Base-by-base conservation (phyloP, 1,284 basidiomycete species). In the Erythrobasidium hasegawianum region DNA sequence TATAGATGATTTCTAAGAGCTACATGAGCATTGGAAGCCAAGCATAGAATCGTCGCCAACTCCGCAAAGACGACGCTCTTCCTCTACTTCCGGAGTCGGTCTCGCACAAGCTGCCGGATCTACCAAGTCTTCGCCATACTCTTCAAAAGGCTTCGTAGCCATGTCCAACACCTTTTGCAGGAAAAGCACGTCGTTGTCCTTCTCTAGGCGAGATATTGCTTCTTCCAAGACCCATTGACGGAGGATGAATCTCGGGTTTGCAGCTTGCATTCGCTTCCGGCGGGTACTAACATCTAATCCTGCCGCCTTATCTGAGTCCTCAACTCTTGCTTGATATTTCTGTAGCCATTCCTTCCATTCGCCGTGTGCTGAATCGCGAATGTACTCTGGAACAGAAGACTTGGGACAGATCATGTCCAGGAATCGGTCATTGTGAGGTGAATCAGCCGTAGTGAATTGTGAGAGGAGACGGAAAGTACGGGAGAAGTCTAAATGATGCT, bases 171-270 rank as follows among this genome's bases (percentile, higher is more conserved):
- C 85, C 75, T 89, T 87, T 24, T 83, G 84, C 39, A 93, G 79
- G 16, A 87, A 80, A 68, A 81, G 78, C 77, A 82, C 83, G 66
- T 87, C 85, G 70, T 78, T 81, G 20, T 80, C 78, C 9, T 78
- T 74, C 74, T 90, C 88, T 2, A 88, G 82, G 70, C 83, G 83
- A 70, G 79, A 78, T 75, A 94, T 94, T 27, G 89, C 85, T 74
- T 95, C 91, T 75, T 96, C 91, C 27, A 97, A 81, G 2, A 96
- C 80, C 93, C 93, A 96, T 78, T 96, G 93, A 66, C 93, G 81
- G 67, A 96, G 78, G 41, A 94, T 85, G 77, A 97, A 96, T 29
- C 90, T 81, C 14, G 93, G 93, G 74, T 97, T 96, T 18, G 81
- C 84, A 10, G 69, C 75, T 64, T 78, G 80, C 77, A 82, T 80